These are phyloP conservation scores for Arachnomyces sp. DNA, from an alignment of 2,329 filamentous ascomycete genomes.

Conservation along the genomic window DNA sequence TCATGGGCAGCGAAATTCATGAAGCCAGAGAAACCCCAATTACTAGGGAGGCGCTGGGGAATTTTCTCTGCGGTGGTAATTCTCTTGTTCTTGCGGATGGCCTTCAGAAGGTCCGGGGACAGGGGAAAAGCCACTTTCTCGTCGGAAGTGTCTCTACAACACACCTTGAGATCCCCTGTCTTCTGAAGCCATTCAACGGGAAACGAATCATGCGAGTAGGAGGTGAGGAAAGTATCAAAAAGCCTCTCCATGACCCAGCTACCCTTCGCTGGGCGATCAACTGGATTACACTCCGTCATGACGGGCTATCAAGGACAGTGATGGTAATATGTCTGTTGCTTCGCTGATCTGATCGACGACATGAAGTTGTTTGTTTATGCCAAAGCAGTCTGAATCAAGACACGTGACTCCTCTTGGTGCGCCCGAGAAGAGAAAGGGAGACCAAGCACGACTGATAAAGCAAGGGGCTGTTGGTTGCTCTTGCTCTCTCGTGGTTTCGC, in stretches of 20 bases:
- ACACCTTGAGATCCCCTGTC: conserved; percentile 10
- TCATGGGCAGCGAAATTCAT: conserved; percentile 4
- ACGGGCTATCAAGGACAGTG: not conserved
- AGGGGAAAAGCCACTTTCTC: conserved; percentile 5
- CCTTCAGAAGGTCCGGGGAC: conserved; percentile 7
- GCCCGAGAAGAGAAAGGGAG: too few species aligned
- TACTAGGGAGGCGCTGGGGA: conserved; percentile 5
- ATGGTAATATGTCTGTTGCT: conserved; percentile 1
- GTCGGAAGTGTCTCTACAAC: conserved; percentile 7
- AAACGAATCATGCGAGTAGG: conserved; percentile 7
- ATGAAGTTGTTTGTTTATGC: too few species aligned
- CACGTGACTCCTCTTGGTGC: too few species aligned
- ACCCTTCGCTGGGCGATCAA: conserved; percentile 6
- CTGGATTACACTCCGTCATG: conserved; percentile 2
- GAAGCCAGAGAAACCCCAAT: conserved; percentile 11
- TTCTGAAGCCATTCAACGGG: conserved; percentile 10
- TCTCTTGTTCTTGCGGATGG: conserved; percentile 8
- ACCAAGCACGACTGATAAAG: too few species aligned
- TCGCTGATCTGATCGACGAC: not conserved
- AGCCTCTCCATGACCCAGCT: conserved; percentile 6
- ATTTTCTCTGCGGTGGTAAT: not conserved
- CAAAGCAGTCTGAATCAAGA: too few species aligned
- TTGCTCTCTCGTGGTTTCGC: too few species aligned
- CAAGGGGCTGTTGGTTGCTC: too few species aligned
- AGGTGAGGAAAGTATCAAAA: conserved; percentile 3